Percentiles rank a stretch among this genome's conserved stretches.
Conservation (phyloP, 495 filamentous ascomycete species). For the Melanomma pulvis-pyrius region DNA sequence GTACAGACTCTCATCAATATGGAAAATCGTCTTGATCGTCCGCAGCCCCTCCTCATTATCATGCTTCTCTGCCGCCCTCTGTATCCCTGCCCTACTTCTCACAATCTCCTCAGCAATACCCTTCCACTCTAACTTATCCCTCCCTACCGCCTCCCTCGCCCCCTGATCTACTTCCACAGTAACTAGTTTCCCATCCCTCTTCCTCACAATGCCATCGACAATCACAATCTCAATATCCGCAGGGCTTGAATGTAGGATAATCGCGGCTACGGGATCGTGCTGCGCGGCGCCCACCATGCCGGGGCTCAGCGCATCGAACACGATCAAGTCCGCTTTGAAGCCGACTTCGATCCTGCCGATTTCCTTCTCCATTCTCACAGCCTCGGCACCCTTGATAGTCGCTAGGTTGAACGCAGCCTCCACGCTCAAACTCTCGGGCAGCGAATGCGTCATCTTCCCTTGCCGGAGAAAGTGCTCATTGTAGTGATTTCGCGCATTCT, state of each 20-base stretch:
- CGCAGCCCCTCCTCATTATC: constrained; percentile 32
- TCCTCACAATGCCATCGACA: constrained; percentile 51
- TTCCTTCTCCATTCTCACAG: constrained; percentile 48
- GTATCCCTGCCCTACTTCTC: constrained; percentile 37
- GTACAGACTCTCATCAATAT: constrained; percentile 19
- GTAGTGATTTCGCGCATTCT: constrained; percentile 44
- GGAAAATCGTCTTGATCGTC: constrained; percentile 28
- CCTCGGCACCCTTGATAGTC: constrained; percentile 54
- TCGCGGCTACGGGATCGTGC: constrained; percentile 51
- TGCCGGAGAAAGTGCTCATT: constrained; percentile 39
- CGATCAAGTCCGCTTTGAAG: constrained; percentile 52
- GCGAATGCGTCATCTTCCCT: constrained; percentile 39
- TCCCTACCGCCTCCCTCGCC: constrained; percentile 24
- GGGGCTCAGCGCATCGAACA: constrained; percentile 50
- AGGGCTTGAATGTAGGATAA: constrained; percentile 51
- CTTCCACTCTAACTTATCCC: constrained; percentile 38
- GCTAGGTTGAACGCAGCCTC: constrained; percentile 55
- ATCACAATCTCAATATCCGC: constrained; percentile 55
- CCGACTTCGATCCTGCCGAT: constrained; percentile 53
- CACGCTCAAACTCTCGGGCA: constrained; percentile 44
- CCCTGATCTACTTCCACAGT: constrained; percentile 36
- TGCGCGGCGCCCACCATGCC: constrained; percentile 50
- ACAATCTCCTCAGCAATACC: constrained; percentile 39
- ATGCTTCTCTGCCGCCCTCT: constrained; percentile 31
- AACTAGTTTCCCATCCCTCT: constrained; percentile 43